Percentiles rank a stretch among this genome's conserved stretches.
These are phyloP conservation scores for Pleurotus citrinopileatus DNA, from an alignment of 768 basidiomycete genomes.

Conservation along the genomic window DNA sequence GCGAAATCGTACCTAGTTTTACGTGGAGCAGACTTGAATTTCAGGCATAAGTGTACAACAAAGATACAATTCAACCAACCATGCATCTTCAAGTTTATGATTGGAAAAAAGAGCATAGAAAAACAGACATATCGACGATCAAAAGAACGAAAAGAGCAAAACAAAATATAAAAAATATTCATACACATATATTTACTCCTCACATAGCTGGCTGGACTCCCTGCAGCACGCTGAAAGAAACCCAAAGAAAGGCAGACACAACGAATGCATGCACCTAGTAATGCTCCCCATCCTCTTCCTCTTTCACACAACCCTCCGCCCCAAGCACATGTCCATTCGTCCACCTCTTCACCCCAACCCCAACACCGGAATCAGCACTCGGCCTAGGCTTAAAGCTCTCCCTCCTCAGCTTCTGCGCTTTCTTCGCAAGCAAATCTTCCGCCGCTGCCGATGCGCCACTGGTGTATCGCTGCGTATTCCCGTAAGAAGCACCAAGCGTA, in stretches of 20 bases:
- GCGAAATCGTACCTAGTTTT: no score
- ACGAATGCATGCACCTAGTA: constrained; percentile 7
- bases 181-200: no score
- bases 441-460: constrained; percentile 14
- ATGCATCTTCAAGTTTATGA: no score
- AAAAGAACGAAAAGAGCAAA: no score
- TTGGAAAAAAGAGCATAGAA: no score
- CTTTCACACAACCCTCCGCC: constrained; percentile 33
- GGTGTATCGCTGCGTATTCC: constrained; percentile 20
- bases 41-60: no score
- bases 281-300: constrained; percentile 45
- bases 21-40: no score
- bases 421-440: constrained; percentile 36
- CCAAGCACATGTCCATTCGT: constrained; percentile 22
- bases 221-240: no score
- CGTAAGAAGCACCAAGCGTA: constrained; percentile 24
- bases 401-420: constrained; percentile 51
- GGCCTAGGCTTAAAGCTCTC: constrained; percentile 86
- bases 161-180: no score
- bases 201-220: no score
- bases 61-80: no score
- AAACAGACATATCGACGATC: no score
- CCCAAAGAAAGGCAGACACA: background rate
- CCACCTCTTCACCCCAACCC: constrained; percentile 21
- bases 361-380: constrained; percentile 52